These are phyloP conservation scores for Clonostachys sp. DNA, from an alignment of 2,329 filamentous ascomycete genomes.

Conservation along the genomic window DNA sequence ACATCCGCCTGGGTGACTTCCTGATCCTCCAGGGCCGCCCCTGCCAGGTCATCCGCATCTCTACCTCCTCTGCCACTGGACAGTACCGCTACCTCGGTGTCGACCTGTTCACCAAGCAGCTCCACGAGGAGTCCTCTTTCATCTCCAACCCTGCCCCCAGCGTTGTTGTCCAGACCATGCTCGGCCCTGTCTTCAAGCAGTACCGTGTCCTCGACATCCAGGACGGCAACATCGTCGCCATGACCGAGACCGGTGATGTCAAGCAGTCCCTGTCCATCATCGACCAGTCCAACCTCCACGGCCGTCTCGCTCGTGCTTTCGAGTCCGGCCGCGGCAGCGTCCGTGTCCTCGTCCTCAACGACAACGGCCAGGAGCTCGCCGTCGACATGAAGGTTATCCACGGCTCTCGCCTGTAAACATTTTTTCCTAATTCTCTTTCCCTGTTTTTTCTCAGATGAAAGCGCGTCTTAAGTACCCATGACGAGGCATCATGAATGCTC, in stretches of 20 bases:
- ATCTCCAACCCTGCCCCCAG: slow-evolving; percentile 95
- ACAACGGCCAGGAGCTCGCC: slow-evolving; percentile 87
- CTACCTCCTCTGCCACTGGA: slow-evolving; percentile 92
- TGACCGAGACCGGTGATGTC: slow-evolving; percentile 98
- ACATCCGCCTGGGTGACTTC: slow-evolving; percentile 98
- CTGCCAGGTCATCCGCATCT: slow-evolving; percentile 99
- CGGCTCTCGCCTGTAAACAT: slow-evolving; percentile 58
- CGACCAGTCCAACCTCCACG: slow-evolving; percentile 87
- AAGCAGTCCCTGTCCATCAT: slow-evolving; percentile 93
- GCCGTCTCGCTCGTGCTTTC: slow-evolving; percentile 78
- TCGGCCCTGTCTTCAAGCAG: slow-evolving; percentile 99
- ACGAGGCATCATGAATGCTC: too few relatives aligned
- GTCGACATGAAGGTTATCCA: slow-evolving; percentile 99
- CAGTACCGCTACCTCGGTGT: slow-evolving; percentile 99
- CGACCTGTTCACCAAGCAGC: slow-evolving; percentile 99
- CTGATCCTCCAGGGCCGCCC: slow-evolving; percentile 98
- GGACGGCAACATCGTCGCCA: slow-evolving; percentile 82
- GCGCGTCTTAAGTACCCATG: too few relatives aligned
- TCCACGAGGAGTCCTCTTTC: slow-evolving; percentile 98
- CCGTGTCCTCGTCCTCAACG: slow-evolving; percentile 91
- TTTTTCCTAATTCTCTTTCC: neutral
- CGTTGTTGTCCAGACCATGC: slow-evolving; percentile 98
- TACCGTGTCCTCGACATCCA: slow-evolving; percentile 98
- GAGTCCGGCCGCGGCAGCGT: slow-evolving; percentile 89
- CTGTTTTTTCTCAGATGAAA: neutral